A percentile compares a stretch with the other conserved stretches of the same genome.
These are phyloP conservation scores for Aspergillus olivimuriae DNA, from an alignment of 495 filamentous ascomycete species.

Conservation along the genomic window DNA sequence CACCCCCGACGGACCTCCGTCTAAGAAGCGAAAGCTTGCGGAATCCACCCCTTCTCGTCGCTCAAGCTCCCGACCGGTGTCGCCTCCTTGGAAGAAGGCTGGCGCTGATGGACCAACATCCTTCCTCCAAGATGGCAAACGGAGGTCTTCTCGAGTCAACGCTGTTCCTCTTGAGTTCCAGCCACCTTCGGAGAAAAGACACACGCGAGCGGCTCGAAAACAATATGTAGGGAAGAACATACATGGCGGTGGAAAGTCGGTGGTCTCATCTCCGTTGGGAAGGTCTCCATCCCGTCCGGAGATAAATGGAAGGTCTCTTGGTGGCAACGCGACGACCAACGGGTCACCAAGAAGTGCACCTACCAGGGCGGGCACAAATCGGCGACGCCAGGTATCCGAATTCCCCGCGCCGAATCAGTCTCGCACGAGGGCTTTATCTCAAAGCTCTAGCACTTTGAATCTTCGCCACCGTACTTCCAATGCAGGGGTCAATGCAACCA, in stretches of 20 bases:
- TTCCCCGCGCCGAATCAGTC: conserved; percentile 24
- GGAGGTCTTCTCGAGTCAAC: conserved; percentile 84
- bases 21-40: conserved; percentile 68
- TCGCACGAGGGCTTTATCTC: conserved; percentile 28
- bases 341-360: conserved; percentile 26
- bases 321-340: conserved; percentile 27
- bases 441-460: conserved; percentile 20
- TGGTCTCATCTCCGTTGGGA: conserved; percentile 30
- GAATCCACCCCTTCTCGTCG: conserved; percentile 39
- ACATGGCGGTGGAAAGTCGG: conserved; percentile 18
- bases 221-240: conserved; percentile 19
- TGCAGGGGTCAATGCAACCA: conserved; percentile 17
- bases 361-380: conserved; percentile 19
- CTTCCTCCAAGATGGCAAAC: conserved; percentile 71
- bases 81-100: conserved; percentile 91
- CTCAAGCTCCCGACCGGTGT: conserved; percentile 49
- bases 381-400: conserved; percentile 22
- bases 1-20: conserved; percentile 49
- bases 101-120: conserved; percentile 83
- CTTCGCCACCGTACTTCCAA: conserved; percentile 14
- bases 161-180: conserved; percentile 63
- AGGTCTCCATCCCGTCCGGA: conserved; percentile 27
- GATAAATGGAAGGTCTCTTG: conserved; percentile 25
- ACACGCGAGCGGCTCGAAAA: conserved; percentile 41
- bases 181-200: conserved; percentile 57